Percentiles rank a stretch among this genome's conserved stretches.
Evolutionary conservation across 1,139 yeast species (phyloP).

Genomic region (Pichia sp.): DNA sequence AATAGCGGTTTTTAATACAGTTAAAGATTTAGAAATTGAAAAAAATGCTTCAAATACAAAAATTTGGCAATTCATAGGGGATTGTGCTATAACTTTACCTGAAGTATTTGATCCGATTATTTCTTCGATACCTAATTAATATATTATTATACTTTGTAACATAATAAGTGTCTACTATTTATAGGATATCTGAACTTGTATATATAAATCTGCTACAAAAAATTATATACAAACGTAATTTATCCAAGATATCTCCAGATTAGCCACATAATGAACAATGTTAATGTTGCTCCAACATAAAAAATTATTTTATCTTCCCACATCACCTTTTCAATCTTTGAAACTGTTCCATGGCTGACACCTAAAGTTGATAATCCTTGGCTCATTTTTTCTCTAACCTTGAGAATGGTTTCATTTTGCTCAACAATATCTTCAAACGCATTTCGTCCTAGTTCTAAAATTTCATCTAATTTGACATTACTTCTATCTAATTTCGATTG

Average conservation of each 20-base stretch:
- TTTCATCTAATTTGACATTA: conserved; percentile 78
- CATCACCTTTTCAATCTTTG: conserved; percentile 78
- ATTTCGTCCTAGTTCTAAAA: conserved; percentile 80
- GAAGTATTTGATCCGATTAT: conserved; percentile 52
- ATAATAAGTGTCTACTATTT: too few species aligned
- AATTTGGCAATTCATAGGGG: conserved; percentile 73
- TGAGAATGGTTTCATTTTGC: conserved; percentile 67
- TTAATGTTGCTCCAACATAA: conserved; percentile 62
- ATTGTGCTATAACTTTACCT: conserved; percentile 70
- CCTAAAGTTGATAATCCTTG: conserved; percentile 76
- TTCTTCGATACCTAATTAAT: conserved; percentile 17
- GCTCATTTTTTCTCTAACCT: conserved; percentile 59
- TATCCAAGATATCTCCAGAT: conserved; percentile 61
- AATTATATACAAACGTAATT: too few species aligned
- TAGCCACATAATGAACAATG: conserved; percentile 64
- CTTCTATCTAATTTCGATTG: conserved; percentile 61
- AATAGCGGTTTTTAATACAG: conserved; percentile 78
- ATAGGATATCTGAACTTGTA: too few species aligned
- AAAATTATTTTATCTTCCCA: conserved; percentile 84
- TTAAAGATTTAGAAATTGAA: conserved; percentile 37
- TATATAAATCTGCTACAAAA: too few species aligned
- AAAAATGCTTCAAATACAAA: conserved; percentile 31
- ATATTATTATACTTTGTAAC: too few species aligned
- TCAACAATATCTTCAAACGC: conserved; percentile 83
- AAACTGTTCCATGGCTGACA: conserved; percentile 78